A percentile compares a stretch with the other conserved stretches of the same genome.
These are phyloP conservation scores for Pseudozyma hubeiensis DNA, from an alignment of 1,284 basidiomycete species.

Conservation along the genomic window DNA sequence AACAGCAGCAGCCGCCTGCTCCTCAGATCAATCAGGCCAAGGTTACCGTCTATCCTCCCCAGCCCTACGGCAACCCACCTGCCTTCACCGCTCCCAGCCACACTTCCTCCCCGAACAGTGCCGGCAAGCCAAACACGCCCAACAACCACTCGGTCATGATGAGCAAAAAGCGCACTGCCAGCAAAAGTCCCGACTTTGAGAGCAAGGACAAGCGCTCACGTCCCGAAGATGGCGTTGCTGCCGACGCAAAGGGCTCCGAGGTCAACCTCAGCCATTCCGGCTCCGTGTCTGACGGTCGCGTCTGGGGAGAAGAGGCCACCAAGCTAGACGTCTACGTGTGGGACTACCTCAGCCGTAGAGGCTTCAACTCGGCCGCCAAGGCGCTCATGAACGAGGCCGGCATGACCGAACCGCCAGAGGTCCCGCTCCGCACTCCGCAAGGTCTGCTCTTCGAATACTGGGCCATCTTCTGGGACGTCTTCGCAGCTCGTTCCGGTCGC, in stretches of 20 bases:
- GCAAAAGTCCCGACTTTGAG: conserved; percentile 53
- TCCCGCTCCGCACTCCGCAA: conserved; percentile 62
- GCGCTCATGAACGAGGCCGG: conserved; percentile 60
- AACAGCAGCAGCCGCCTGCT: conserved; percentile 1
- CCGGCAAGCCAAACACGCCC: conserved; percentile 42
- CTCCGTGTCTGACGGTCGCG: conserved; percentile 36
- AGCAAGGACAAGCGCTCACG: conserved; percentile 54
- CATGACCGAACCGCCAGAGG: conserved; percentile 62
- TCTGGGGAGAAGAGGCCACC: conserved; percentile 62
- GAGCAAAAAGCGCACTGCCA: conserved; percentile 53
- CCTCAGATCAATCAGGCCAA: conserved; percentile 19
- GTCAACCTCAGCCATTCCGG: conserved; percentile 26
- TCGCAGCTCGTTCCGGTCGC: conserved; percentile 60
- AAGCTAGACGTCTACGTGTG: conserved; percentile 68
- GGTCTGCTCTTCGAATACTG: conserved; percentile 68
- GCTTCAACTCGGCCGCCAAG: conserved; percentile 58
- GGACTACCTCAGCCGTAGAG: conserved; percentile 66
- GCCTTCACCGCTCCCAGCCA: conserved; percentile 33
- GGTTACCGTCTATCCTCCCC: conserved; percentile 50
- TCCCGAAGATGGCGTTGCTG: conserved; percentile 37
- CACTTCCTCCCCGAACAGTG: conserved; percentile 44
- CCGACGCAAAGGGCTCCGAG: conserved; percentile 19
- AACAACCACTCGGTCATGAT: conserved; percentile 40
- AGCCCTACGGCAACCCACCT: conserved; percentile 51
- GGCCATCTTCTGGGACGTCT: conserved; percentile 68